Conservation (phyloP, 345 rosid genomes). For the Sonneratia caseolaris region DNA sequence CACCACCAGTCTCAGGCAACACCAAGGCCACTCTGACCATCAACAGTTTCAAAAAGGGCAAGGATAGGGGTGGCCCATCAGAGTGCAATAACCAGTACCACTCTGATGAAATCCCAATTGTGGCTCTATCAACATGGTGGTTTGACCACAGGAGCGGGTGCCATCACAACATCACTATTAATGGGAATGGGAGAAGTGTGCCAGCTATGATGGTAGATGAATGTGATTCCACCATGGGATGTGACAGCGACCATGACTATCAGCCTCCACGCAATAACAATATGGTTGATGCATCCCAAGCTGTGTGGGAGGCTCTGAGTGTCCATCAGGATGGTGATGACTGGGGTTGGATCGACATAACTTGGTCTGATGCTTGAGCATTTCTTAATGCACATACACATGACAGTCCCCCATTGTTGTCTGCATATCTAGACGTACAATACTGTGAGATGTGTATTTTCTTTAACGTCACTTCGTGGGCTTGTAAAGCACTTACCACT, state of each 20-base stretch:
- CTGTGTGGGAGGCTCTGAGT: constrained; percentile 10
- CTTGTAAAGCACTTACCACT: not conserved
- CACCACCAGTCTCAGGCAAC: not conserved
- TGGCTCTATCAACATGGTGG: not conserved
- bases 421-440: not conserved
- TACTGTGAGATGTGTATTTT: not conserved
- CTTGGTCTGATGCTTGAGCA: constrained; percentile 1
- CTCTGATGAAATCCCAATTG: not conserved
- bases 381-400: not conserved
- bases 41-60: constrained; percentile 7
- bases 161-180: constrained; percentile 6
- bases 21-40: constrained; percentile 4
- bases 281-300: constrained; percentile 5
- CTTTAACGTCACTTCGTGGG: not conserved
- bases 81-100: constrained; percentile 2
- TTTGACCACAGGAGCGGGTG: not conserved
- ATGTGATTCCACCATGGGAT: constrained; percentile 3
- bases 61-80: not conserved
- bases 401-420: not conserved
- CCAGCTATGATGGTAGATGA: constrained; percentile 7
- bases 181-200: not conserved
- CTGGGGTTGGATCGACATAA: constrained; percentile 7
- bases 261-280: constrained; percentile 1
- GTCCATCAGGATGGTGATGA: not conserved
- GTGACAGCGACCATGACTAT: not conserved